A percentile compares a stretch with the other conserved stretches of the same genome.
Conservation (phyloP, 2,329 filamentous ascomycete genomes). For the Dothidotthia symphoricarpi region DNA sequence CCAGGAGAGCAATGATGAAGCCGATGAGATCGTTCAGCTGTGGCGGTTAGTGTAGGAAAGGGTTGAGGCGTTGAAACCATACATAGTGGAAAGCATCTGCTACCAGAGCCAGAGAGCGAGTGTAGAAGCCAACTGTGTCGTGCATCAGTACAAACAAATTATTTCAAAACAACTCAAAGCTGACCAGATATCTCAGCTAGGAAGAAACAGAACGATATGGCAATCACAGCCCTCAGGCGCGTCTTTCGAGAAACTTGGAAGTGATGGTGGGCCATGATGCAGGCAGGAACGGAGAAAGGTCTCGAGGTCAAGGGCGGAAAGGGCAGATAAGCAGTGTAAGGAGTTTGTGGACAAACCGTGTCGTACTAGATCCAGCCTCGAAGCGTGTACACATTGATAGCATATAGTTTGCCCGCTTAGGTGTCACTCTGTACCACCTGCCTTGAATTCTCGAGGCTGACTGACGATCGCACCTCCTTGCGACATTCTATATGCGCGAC, state of each 20-base stretch:
- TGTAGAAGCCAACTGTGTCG: slow-evolving; percentile 62
- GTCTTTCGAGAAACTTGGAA: slow-evolving; percentile 34
- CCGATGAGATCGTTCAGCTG: slow-evolving; percentile 70
- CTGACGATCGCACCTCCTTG: slow-evolving; percentile 3
- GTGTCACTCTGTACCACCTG: slow-evolving; percentile 10
- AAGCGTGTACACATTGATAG: slow-evolving; percentile 8
- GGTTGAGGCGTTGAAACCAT: slow-evolving; percentile 27
- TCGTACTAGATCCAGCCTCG: slow-evolving; percentile 7
- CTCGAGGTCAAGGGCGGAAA: too few species aligned
- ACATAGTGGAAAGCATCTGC: slow-evolving; percentile 80
- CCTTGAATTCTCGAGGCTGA: slow-evolving; percentile 2
- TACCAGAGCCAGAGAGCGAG: slow-evolving; percentile 67
- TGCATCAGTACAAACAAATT: slow-evolving; percentile 2
- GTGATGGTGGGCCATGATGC: slow-evolving; percentile 18
- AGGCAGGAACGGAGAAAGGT: not conserved
- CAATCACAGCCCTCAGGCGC: slow-evolving; percentile 43
- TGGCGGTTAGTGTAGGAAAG: not conserved
- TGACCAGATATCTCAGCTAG: slow-evolving; percentile 49
- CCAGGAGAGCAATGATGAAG: slow-evolving; percentile 65
- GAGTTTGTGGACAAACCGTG: slow-evolving; percentile 5
- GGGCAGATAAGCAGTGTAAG: not conserved
- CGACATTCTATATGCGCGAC: not conserved
- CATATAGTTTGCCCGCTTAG: slow-evolving; percentile 12
- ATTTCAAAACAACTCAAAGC: not conserved
- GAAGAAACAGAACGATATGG: slow-evolving; percentile 50